A percentile compares a stretch with the other conserved stretches of the same genome.
Evolutionary conservation across 371 early-diverging fungal species (phyloP).

Genomic region (Smittium culicis): DNA sequence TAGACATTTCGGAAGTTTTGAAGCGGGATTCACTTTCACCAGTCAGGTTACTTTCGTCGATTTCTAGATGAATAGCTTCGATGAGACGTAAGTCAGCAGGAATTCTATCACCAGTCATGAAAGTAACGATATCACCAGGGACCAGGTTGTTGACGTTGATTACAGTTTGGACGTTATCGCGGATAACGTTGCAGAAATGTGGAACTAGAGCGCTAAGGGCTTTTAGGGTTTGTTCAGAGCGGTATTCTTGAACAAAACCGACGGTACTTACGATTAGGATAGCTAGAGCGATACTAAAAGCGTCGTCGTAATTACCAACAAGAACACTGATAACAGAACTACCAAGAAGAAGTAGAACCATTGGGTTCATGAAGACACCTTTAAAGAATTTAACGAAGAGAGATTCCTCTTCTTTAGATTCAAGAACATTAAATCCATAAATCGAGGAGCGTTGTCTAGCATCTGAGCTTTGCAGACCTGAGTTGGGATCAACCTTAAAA

Average conservation of each 20-base stretch:
- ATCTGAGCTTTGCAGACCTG: not conserved
- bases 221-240: constrained; percentile 46
- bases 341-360: constrained; percentile 74
- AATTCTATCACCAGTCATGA: constrained; percentile 86
- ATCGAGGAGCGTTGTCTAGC: constrained; percentile 29
- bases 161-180: constrained; percentile 40
- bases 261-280: constrained; percentile 32
- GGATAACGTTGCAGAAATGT: constrained; percentile 49
- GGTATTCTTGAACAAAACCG: constrained; percentile 55
- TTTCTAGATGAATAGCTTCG: constrained; percentile 61
- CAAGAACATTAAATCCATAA: constrained; percentile 52
- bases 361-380: constrained; percentile 37
- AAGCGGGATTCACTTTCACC: constrained; percentile 71
- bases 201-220: constrained; percentile 45
- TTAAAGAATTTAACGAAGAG: constrained; percentile 53
- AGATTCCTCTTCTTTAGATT: constrained; percentile 43
- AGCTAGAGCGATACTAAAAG: constrained; percentile 79
- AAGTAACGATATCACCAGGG: constrained; percentile 88
- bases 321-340: constrained; percentile 71
- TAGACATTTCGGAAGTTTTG: constrained; percentile 57
- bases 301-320: constrained; percentile 84
- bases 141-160: constrained; percentile 71
- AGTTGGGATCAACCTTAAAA: constrained; percentile 1
- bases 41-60: constrained; percentile 92
- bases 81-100: constrained; percentile 90